Conservation (phyloP, 345 rosid genomes). For the Dipteronia sinensis region DNA sequence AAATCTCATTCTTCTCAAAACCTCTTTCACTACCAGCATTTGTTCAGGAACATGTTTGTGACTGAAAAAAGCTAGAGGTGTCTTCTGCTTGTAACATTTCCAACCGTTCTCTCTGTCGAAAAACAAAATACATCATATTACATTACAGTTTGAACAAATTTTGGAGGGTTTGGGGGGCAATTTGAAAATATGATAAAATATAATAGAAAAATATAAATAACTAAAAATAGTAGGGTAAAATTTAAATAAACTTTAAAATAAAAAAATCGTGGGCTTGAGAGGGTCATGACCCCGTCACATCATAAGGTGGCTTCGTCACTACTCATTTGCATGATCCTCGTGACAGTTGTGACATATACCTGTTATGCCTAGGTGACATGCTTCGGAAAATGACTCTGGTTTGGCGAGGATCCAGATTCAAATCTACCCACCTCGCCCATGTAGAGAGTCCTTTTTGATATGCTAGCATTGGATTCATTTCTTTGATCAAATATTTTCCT, state of each 20-base stretch:
- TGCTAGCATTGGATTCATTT: constrained; percentile 70
- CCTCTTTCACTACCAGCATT: constrained; percentile 65
- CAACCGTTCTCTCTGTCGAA: constrained; percentile 73
- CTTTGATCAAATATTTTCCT: constrained; percentile 41
- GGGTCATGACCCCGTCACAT: no score
- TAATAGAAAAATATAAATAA: no score
- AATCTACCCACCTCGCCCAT: constrained; percentile 75
- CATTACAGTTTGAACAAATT: no score
- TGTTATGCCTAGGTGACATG: constrained; percentile 76
- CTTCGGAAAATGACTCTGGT: constrained; percentile 66
- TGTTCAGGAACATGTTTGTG: constrained; percentile 70
- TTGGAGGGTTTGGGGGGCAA: no score
- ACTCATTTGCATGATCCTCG: no score
- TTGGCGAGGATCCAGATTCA: constrained; percentile 56
- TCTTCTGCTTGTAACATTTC: constrained; percentile 82
- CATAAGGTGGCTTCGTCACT: no score
- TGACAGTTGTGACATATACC: constrained; percentile 26
- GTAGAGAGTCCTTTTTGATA: constrained; percentile 68
- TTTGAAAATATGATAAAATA: no score
- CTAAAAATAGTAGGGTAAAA: no score
- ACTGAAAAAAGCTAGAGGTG: constrained; percentile 58
- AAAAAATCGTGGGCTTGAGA: no score
- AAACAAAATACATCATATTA: no score
- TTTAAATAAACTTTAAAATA: no score
- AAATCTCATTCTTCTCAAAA: constrained; percentile 65